Evolutionary conservation across 805 yeast species (phyloP).

Genomic region (Wickerhamomyces tratensis): DNA sequence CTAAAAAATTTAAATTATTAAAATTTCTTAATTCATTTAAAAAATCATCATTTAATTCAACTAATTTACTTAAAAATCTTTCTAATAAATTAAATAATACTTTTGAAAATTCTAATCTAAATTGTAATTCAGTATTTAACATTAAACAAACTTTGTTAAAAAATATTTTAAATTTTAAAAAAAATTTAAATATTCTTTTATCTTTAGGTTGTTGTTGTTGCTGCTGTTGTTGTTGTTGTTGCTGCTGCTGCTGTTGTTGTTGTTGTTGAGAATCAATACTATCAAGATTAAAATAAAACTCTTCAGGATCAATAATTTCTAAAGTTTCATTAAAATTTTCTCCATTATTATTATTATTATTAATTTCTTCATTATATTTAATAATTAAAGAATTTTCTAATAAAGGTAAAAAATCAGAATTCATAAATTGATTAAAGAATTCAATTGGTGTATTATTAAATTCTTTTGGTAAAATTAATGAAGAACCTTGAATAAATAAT

Average conservation of each 20-base stretch:
- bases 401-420: slow-evolving; percentile 49
- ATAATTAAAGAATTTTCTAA: slow-evolving; percentile 45
- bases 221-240: slow-evolving; percentile 19
- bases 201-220: slow-evolving; percentile 17
- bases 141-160: slow-evolving; percentile 12
- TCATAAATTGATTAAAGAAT: slow-evolving; percentile 61
- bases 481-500: slow-evolving; percentile 53
- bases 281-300: background rate
- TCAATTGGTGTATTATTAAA: slow-evolving; percentile 21
- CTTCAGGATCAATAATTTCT: slow-evolving; percentile 16
- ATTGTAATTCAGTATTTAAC: slow-evolving; percentile 18
- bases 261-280: slow-evolving; percentile 24
- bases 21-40: slow-evolving; percentile 12
- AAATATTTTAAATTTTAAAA: slow-evolving; percentile 13
- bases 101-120: slow-evolving; percentile 15
- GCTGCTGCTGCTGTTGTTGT: slow-evolving; percentile 5
- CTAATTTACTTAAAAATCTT: slow-evolving; percentile 14
- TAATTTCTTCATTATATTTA: slow-evolving; percentile 34
- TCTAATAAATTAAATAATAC: slow-evolving; percentile 13
- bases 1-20: slow-evolving; percentile 3
- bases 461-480: slow-evolving; percentile 26
- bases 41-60: slow-evolving; percentile 13
- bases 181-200: slow-evolving; percentile 7
- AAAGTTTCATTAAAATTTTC: slow-evolving; percentile 21
- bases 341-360: slow-evolving; percentile 22